Percentiles rank a stretch among this genome's conserved stretches.
Conservation (phyloP, 345 rosid genomes). For the Conringia planisiliqua region DNA sequence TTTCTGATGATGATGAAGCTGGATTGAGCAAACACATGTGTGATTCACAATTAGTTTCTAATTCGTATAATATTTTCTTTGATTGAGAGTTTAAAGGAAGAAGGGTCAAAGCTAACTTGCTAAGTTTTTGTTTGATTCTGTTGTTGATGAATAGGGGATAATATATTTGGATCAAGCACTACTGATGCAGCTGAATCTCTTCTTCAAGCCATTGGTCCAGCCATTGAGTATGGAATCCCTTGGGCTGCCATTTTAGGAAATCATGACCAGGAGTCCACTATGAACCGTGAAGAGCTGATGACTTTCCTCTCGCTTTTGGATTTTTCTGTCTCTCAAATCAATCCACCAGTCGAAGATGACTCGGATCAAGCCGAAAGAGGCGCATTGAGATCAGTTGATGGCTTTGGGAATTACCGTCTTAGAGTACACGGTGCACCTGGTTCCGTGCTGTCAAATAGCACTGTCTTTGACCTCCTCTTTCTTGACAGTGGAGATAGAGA, state of each 20-base stretch:
- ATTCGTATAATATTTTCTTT: too few species aligned
- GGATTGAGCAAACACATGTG: too few species aligned
- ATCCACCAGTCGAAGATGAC: conserved; percentile 46
- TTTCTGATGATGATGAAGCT: not conserved
- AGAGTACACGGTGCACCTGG: conserved; percentile 73
- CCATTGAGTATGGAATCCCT: conserved; percentile 66
- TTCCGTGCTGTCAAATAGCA: conserved; percentile 62
- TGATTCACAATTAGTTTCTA: too few species aligned
- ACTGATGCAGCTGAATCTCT: conserved; percentile 91
- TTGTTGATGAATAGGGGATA: conserved; percentile 61
- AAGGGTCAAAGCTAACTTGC: not conserved
- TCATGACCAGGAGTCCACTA: conserved; percentile 89
- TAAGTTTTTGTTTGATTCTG: conserved; percentile 22
- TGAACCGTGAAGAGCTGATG: conserved; percentile 84
- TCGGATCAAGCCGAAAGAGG: conserved; percentile 15
- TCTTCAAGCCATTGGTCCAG: conserved; percentile 65
- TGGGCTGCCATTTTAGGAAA: conserved; percentile 95
- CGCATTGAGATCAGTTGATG: conserved; percentile 46
- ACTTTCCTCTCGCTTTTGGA: conserved; percentile 81
- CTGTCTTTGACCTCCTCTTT: conserved; percentile 75
- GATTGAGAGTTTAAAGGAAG: not conserved
- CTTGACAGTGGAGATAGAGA: conserved; percentile 88
- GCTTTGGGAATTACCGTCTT: conserved; percentile 74
- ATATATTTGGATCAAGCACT: conserved; percentile 78
- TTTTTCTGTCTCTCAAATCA: conserved; percentile 65